Conservation (phyloP, 129 eudicot genomes). For the Mikania micrantha region DNA sequence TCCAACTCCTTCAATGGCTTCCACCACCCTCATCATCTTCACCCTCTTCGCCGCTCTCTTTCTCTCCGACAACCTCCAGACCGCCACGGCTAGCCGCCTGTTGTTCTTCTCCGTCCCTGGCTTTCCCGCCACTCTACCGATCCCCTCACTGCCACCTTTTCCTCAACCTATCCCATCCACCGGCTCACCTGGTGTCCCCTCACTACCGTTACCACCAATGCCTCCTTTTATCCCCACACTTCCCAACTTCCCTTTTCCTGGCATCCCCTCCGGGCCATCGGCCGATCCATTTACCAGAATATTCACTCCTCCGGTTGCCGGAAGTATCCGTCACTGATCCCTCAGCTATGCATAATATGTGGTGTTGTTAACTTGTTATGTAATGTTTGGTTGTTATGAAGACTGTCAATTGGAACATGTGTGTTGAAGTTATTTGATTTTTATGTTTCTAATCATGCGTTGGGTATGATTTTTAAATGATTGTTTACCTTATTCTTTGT, state of each 20-base stretch:
- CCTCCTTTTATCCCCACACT: background rate
- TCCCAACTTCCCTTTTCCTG: constrained; percentile 21
- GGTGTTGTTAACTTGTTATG: background rate
- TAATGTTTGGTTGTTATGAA: background rate
- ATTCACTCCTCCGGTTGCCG: constrained; percentile 15
- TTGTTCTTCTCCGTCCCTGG: constrained; percentile 5
- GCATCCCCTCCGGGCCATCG: constrained; percentile 2
- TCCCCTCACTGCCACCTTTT: constrained; percentile 4
- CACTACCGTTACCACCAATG: constrained; percentile 5
- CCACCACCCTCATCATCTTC: constrained; percentile 24
- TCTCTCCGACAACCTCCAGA: constrained; percentile 21
- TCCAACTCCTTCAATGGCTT: constrained; percentile 18
- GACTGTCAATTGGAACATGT: constrained; percentile 6
- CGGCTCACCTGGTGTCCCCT: background rate
- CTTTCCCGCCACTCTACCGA: background rate
- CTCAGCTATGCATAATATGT: background rate
- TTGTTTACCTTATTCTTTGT: background rate
- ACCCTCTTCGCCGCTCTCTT: background rate
- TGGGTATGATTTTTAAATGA: no score
- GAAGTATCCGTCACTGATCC: constrained; percentile 12
- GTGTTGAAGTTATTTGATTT: background rate
- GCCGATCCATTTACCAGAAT: constrained; percentile 19
- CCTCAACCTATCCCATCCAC: constrained; percentile 3
- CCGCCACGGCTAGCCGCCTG: constrained; percentile 18
- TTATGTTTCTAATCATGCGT: no score